A percentile compares a stretch with the other conserved stretches of the same genome.
Conservation (phyloP, 768 basidiomycete species). For the Trametes cingulata region DNA sequence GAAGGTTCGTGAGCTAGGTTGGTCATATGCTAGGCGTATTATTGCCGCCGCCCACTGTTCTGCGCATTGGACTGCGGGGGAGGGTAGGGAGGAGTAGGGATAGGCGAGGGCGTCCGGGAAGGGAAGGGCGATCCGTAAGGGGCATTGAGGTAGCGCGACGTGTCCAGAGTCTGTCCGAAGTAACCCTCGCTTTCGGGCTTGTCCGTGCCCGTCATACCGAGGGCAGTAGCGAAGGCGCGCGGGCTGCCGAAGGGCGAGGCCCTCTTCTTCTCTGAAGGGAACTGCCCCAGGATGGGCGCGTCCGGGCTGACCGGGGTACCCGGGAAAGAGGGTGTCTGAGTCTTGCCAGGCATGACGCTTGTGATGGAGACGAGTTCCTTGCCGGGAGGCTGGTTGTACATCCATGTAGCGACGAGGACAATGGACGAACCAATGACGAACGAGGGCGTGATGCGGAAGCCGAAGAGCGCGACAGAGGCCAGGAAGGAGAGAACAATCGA, state of each 20-base stretch:
- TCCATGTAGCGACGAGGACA: constrained; percentile 87
- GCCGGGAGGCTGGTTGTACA: constrained; percentile 80
- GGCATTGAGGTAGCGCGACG: constrained; percentile 48
- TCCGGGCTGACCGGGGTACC: constrained; percentile 48
- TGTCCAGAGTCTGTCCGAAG: constrained; percentile 44
- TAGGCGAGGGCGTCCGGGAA: constrained; percentile 49
- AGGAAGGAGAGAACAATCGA: constrained; percentile 95
- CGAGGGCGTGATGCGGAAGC: constrained; percentile 82
- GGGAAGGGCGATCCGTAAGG: constrained; percentile 53
- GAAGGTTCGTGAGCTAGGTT: constrained; percentile 17
- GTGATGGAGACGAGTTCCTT: constrained; percentile 38
- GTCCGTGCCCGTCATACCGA: constrained; percentile 34
- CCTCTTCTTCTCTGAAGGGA: constrained; percentile 44
- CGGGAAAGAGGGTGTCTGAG: constrained; percentile 39
- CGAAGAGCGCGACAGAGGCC: constrained; percentile 88
- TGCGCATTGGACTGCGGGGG: constrained; percentile 22
- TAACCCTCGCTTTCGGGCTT: constrained; percentile 29
- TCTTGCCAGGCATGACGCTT: constrained; percentile 37
- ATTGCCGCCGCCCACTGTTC: constrained; percentile 24
- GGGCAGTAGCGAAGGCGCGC: constrained; percentile 49
- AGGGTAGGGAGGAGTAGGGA: constrained; percentile 28
- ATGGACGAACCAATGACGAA: constrained; percentile 86
- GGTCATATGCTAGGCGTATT: constrained; percentile 20
- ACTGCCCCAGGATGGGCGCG: constrained; percentile 63
- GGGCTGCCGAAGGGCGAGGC: constrained; percentile 51